These are phyloP conservation scores for Collybia sordida DNA, from an alignment of 768 basidiomycete genomes.

Conservation along the genomic window DNA sequence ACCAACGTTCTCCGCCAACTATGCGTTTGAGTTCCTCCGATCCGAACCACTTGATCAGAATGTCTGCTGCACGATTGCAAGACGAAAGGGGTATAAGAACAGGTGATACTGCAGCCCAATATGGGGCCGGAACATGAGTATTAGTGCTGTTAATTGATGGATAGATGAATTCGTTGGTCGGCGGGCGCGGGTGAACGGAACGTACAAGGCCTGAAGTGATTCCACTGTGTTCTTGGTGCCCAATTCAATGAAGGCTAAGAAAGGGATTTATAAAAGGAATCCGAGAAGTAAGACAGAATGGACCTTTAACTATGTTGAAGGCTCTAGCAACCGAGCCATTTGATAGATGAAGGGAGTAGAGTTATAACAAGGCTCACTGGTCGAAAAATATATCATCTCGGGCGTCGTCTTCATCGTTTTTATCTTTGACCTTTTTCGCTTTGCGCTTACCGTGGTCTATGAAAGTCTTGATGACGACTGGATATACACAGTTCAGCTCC, in stretches of 20 bases:
- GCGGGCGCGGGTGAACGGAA: not conserved
- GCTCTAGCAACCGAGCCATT: constrained; percentile 39
- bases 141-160: constrained; percentile 44
- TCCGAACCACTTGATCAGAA: constrained; percentile 70
- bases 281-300: not conserved
- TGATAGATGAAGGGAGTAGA: not conserved
- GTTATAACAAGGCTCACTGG: constrained; percentile 40
- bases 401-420: constrained; percentile 41
- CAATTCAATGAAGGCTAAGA: constrained; percentile 58
- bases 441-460: constrained; percentile 45
- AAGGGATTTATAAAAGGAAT: no score
- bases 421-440: constrained; percentile 33
- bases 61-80: constrained; percentile 64
- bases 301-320: constrained; percentile 66
- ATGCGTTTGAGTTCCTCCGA: constrained; percentile 65
- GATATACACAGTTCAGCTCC: not conserved
- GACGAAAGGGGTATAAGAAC: constrained; percentile 54
- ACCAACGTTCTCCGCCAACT: constrained; percentile 80
- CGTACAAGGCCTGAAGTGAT: constrained; percentile 67
- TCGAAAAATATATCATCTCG: constrained; percentile 69
- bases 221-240: constrained; percentile 68
- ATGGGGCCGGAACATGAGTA: constrained; percentile 67
- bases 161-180: not conserved
- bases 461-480: constrained; percentile 59
- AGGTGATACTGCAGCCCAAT: constrained; percentile 60